phyloP scores from a whole-genome alignment of 2,329 filamentous ascomycete genomes.

The Aspergillus fructus region DNA sequence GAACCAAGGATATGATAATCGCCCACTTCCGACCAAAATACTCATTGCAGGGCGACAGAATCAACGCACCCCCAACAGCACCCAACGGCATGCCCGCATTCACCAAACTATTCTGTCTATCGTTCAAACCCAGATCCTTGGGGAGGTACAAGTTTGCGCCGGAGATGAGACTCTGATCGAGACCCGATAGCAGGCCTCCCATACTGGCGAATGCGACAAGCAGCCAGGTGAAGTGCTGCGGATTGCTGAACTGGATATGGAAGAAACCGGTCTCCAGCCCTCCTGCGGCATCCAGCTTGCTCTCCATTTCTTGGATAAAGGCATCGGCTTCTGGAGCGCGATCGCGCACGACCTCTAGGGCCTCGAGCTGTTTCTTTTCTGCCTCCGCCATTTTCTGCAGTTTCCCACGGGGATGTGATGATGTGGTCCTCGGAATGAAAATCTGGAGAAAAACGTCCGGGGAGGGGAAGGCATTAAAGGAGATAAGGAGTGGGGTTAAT shows the following conservation, averaged over 20 bases:
- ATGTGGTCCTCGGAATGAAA: too few relatives aligned
- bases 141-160: conserved; percentile 67
- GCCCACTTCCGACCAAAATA: conserved; percentile 65
- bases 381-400: conserved; percentile 8
- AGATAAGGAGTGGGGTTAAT: background rate
- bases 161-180: conserved; percentile 72
- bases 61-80: conserved; percentile 67
- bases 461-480: background rate
- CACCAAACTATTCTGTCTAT: conserved; percentile 62
- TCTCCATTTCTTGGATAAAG: conserved; percentile 19
- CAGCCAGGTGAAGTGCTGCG: conserved; percentile 65
- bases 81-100: conserved; percentile 71
- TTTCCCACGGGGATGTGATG: too few relatives aligned
- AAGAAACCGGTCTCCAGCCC: conserved; percentile 54
- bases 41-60: conserved; percentile 67
- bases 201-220: conserved; percentile 72
- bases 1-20: conserved; percentile 66
- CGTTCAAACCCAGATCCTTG: conserved; percentile 54
- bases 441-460: background rate
- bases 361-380: conserved; percentile 6
- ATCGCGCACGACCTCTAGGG: conserved; percentile 9
- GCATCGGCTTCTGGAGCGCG: conserved; percentile 4
- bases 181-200: conserved; percentile 69
- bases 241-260: conserved; percentile 40
- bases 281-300: conserved; percentile 23